These are phyloP conservation scores for Eucalyptus fibrosa DNA, from an alignment of 345 rosid genomes.

Conservation along the genomic window DNA sequence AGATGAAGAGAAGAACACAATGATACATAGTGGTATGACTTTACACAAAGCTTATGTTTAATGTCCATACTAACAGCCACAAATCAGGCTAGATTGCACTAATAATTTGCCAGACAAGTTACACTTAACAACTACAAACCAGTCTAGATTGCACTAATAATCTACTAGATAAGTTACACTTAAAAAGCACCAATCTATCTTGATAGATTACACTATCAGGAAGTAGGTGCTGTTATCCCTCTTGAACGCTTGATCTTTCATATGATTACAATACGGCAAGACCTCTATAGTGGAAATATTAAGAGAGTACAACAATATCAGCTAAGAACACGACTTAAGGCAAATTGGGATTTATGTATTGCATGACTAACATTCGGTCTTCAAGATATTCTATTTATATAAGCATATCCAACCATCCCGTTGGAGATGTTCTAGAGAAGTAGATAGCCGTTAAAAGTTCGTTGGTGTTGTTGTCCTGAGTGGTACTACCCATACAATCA, in stretches of 20 bases:
- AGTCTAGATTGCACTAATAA: neutral
- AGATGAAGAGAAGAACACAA: too few species aligned
- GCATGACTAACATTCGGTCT: neutral
- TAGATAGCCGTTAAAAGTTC: neutral
- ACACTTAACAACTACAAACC: too few species aligned
- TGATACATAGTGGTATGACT: too few species aligned
- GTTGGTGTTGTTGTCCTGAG: neutral
- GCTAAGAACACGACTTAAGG: neutral
- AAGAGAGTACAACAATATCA: neutral
- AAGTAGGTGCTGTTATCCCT: rapidly evolving
- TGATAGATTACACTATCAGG: neutral
- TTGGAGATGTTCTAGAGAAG: neutral
- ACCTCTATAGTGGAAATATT: neutral
- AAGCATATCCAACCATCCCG: rapidly evolving
- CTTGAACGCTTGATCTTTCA: neutral
- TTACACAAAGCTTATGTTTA: neutral
- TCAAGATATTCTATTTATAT: neutral
- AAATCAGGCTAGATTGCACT: too few species aligned
- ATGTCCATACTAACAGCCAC: neutral
- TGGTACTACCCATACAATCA: neutral
- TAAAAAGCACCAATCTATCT: too few species aligned
- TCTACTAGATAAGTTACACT: neutral
- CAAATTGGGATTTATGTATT: neutral
- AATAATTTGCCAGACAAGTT: too few species aligned
- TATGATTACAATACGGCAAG: neutral